These are phyloP conservation scores for Silene conica DNA, from an alignment of 148 eudicot genomes.

Conservation along the genomic window DNA sequence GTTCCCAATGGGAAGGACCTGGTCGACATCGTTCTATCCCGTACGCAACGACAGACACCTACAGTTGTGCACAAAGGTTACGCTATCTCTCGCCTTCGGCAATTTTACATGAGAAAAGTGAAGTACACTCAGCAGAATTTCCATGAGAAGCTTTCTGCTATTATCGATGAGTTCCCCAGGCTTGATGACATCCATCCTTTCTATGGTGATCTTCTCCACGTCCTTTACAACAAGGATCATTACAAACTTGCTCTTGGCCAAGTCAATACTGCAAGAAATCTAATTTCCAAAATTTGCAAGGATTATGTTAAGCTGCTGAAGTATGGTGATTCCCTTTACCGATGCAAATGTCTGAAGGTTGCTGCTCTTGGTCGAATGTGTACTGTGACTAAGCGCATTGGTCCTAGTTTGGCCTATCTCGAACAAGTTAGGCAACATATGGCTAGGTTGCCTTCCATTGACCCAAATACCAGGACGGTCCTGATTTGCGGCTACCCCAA, in stretches of 20 bases:
- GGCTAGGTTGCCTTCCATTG: constrained; percentile 93
- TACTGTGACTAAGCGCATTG: constrained; percentile 70
- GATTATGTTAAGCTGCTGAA: constrained; percentile 82
- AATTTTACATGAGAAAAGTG: constrained; percentile 93
- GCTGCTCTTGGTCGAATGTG: constrained; percentile 99
- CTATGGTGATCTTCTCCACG: constrained; percentile 90
- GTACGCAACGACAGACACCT: constrained; percentile 87
- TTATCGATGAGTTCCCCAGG: constrained; percentile 93
- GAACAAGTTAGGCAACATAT: constrained; percentile 94
- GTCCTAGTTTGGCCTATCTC: constrained; percentile 91
- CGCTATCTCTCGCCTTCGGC: constrained; percentile 75
- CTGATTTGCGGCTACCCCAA: constrained; percentile 92
- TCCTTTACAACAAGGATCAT: constrained; percentile 89
- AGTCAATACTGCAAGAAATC: constrained; percentile 80
- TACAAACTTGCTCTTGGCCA: constrained; percentile 98
- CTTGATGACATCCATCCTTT: constrained; percentile 90
- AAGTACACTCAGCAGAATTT: constrained; percentile 76
- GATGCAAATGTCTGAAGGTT: constrained; percentile 87
- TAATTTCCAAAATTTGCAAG: constrained; percentile 67
- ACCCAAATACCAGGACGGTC: constrained; percentile 83
- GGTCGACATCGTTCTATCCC: constrained; percentile 76
- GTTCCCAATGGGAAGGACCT: constrained; percentile 88
- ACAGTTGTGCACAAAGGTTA: constrained; percentile 94
- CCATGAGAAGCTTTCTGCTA: constrained; percentile 83
- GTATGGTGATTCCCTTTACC: constrained; percentile 87